Evolutionary conservation across 768 basidiomycete genomes (phyloP), one percentile per base, ranked within the genome.

Genomic region (Wakefieldia striispora): DNA sequence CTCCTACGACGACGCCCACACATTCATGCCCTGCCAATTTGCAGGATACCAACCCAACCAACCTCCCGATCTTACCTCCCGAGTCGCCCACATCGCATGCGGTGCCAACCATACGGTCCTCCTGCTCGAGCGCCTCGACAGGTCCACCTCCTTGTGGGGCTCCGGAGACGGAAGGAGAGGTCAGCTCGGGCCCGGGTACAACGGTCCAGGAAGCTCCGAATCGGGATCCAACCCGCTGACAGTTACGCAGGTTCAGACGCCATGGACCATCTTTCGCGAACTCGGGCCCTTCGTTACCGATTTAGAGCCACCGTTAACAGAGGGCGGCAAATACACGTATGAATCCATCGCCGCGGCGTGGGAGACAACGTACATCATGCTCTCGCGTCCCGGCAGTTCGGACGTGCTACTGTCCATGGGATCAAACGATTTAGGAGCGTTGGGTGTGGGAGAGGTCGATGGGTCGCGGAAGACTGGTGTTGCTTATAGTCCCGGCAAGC

Each of bases 61-160:
- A 16, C 60, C 73, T 21, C 72, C 68, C 0, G 40, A 55, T 7
- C 26, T 29, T 38, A 47, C 65, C 20, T 40, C 48, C 29, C 54
- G 57, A 39, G 64, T 92, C 20, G 13, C 77, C 8, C 66, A 81
- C 19, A 63, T 95, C 54, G 79, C 78, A 1, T 78, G 78, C 40
- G 88, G 93, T 1, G 85, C 89, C 3, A 91, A 90, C 54, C 93
- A 95, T 60, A 85, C 92, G 0, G 65, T 95, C 0, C 63, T 83
- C 7, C 75, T 95, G 12, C 63, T 89, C 13, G 60, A 67, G n/a
- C 70, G 73, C 49, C 24, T 44, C 8, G 50, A 54, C n/a, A 64
- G 62, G 12, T 54, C 43, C 1, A 63, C 54, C 12, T 75, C 80
- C 44, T 63, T 94, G 6, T 91, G 88, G 82, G 90, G 83, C 0